phyloP scores from a whole-genome alignment of 305 asterid genomes.

The Striga hermonthica region DNA sequence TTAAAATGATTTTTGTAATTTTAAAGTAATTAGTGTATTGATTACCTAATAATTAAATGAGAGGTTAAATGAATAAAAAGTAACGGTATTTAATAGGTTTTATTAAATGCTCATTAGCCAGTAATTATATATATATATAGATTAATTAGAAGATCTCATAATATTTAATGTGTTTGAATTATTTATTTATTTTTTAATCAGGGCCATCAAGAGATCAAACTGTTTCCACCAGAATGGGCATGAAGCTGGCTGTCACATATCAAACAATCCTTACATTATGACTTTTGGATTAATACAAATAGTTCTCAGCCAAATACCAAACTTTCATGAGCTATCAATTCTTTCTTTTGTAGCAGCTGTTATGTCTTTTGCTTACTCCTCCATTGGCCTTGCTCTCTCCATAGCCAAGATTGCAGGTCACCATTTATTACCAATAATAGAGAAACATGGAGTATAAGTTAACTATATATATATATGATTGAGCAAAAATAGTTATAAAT shows the following conservation, averaged over 20 bases:
- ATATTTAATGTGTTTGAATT: neutral
- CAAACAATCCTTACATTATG: conserved; percentile 32
- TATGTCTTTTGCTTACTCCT: conserved; percentile 54
- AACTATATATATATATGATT: neutral
- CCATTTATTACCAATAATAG: neutral
- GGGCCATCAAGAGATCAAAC: conserved; percentile 42
- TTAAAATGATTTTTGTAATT: too few relatives aligned
- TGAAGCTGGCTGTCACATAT: conserved; percentile 32
- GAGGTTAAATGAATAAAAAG: too few relatives aligned
- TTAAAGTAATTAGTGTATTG: too few relatives aligned
- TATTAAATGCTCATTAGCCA: too few relatives aligned
- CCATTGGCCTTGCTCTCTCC: conserved; percentile 45
- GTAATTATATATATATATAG: too few relatives aligned
- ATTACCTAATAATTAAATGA: too few relatives aligned
- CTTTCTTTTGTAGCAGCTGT: conserved; percentile 43
- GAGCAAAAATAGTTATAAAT: neutral
- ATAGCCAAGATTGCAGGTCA: conserved; percentile 28
- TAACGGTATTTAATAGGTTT: too few relatives aligned
- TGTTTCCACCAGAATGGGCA: conserved; percentile 48
- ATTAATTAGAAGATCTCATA: too few relatives aligned
- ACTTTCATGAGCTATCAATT: conserved; percentile 39
- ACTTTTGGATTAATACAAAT: conserved; percentile 36
- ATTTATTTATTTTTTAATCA: neutral
- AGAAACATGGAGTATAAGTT: neutral
- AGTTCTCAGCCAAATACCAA: conserved; percentile 40